Conservation (phyloP, 306 rosid species). For the Crotalaria pallida region DNA sequence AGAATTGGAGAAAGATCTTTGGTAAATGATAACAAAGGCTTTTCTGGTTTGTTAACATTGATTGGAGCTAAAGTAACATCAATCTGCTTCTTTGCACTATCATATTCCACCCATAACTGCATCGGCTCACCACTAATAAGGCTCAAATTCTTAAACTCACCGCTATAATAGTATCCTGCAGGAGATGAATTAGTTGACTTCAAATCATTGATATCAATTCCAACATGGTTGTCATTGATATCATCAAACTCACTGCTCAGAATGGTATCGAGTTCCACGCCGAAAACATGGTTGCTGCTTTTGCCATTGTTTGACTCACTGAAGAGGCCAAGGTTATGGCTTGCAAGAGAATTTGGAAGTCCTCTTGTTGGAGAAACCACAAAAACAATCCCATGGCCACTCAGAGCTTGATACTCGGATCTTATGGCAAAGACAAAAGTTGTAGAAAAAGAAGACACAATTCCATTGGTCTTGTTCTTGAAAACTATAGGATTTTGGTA, state of each 20-base stretch:
- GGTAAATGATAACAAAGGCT: slow-evolving; percentile 38
- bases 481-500: slow-evolving; percentile 39
- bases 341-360: slow-evolving; percentile 31
- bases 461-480: slow-evolving; percentile 32
- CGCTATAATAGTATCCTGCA: slow-evolving; percentile 36
- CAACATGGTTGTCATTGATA: slow-evolving; percentile 62
- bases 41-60: slow-evolving; percentile 33
- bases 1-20: slow-evolving; percentile 46
- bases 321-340: slow-evolving; percentile 55
- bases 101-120: slow-evolving; percentile 69
- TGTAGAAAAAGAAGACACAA: slow-evolving; percentile 49
- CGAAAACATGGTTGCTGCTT: slow-evolving; percentile 35
- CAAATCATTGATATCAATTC: slow-evolving; percentile 53
- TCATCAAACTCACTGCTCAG: slow-evolving; percentile 36
- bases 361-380: slow-evolving; percentile 47
- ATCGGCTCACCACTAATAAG: slow-evolving; percentile 44
- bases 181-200: slow-evolving; percentile 13
- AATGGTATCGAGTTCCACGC: slow-evolving; percentile 60
- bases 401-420: slow-evolving; percentile 24
- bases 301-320: slow-evolving; percentile 37
- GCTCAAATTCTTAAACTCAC: slow-evolving; percentile 30
- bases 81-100: slow-evolving; percentile 28
- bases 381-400: slow-evolving; percentile 63
- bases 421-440: slow-evolving; percentile 53
- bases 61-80: slow-evolving; percentile 55